Evolutionary conservation across 2,329 filamentous ascomycete genomes (phyloP), one percentile per base, ranked within the genome.

Genomic region (Pseudogymnoascus sp.): DNA sequence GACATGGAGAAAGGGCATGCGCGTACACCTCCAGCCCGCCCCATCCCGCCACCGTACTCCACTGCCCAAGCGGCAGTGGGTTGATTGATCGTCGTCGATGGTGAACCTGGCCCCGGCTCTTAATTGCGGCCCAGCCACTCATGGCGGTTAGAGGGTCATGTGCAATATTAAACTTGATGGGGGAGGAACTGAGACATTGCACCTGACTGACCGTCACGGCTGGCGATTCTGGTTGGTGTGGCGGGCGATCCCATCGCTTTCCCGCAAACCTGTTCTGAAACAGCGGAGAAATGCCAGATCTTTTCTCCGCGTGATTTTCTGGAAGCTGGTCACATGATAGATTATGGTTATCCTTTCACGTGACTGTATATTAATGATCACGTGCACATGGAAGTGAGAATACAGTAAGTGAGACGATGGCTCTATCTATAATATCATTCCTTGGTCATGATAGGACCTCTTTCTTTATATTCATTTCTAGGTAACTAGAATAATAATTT

Each of bases 191-290:
- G 47, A 53, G 47, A 53, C 47, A 53, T 53, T 33, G 26, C 47
- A 31, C 47, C 26, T 53, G n/a, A 53, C 29, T n/a, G 14, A 26
- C 24, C n/a, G 47, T n/a, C 4, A n/a, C 10, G 8, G 47, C 24
- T 19, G 47, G 31, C n/a, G 47, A 53, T 53, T 53, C n/a, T 33
- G 26, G 26, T 53, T 53, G 47, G 47, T 53, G 47, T 53, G 47
- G 47, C 47, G 47, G 47, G 4, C 47, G 47, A 53, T 53, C 47
- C 26, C 47, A 31, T 53, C 47, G 26, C 26, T 31, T 31, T 53
- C 26, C 26, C 47, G 26, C n/a, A 53, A 53, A 53, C 47, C 47
- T 53, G 47, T 53, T 53, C 47, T 53, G 47, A 53, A 31, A 53
- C 47, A 53, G n/a, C 47, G 26, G 47, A 31, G 26, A 31, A 53